phyloP scores from a whole-genome alignment of 495 filamentous ascomycete species.

The Trichoderma virens region DNA sequence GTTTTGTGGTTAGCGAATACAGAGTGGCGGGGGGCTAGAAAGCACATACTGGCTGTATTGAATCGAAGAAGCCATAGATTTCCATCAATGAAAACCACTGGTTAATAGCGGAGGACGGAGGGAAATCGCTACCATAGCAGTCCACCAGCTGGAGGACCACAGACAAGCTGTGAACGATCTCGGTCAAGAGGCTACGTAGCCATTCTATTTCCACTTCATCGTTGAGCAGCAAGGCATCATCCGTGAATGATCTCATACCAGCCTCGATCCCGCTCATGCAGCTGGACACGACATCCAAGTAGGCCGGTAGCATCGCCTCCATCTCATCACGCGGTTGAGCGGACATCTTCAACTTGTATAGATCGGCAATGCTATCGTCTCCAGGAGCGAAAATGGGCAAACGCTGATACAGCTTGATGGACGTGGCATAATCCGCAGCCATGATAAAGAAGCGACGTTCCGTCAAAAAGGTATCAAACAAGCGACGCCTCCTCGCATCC shows the following conservation, averaged over 20 bases:
- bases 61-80: slow-evolving; percentile 55
- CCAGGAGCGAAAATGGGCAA: slow-evolving; percentile 12
- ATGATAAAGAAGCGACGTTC: slow-evolving; percentile 55
- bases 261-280: slow-evolving; percentile 27
- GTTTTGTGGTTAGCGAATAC: slow-evolving; percentile 7
- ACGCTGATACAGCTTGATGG: slow-evolving; percentile 33
- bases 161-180: slow-evolving; percentile 65
- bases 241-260: slow-evolving; percentile 19
- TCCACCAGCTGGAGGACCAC: slow-evolving; percentile 65
- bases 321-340: slow-evolving; percentile 16
- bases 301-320: slow-evolving; percentile 31
- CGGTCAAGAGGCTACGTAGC: slow-evolving; percentile 53
- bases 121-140: slow-evolving; percentile 43
- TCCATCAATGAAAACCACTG: slow-evolving; percentile 67
- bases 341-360: not conserved
- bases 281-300: slow-evolving; percentile 28
- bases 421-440: slow-evolving; percentile 34
- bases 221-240: slow-evolving; percentile 21
- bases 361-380: not conserved
- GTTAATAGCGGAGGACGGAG: slow-evolving; percentile 48
- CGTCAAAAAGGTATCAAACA: slow-evolving; percentile 60
- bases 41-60: slow-evolving; percentile 46
- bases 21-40: not conserved
- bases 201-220: slow-evolving; percentile 54
- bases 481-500: slow-evolving; percentile 48